These are phyloP conservation scores for Cyberlindnera suaveolens DNA, from an alignment of 805 yeast species.

Conservation along the genomic window DNA sequence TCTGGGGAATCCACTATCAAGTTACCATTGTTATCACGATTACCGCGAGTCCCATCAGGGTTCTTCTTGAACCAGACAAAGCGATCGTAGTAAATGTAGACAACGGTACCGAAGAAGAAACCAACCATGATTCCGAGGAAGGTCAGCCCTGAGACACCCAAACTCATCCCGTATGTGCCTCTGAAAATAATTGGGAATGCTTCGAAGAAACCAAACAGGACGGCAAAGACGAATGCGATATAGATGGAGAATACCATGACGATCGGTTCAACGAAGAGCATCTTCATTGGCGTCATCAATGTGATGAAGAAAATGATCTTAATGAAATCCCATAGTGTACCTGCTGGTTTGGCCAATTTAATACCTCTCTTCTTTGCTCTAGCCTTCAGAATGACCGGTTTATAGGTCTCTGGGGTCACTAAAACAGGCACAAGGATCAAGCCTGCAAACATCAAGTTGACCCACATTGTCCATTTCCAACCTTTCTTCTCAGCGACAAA, in stretches of 20 bases:
- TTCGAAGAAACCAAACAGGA: constrained; percentile 72
- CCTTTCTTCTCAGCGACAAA: constrained; percentile 56
- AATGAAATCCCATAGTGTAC: constrained; percentile 32
- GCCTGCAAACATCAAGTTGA: constrained; percentile 62
- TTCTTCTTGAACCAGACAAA: constrained; percentile 46
- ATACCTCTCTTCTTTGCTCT: constrained; percentile 60
- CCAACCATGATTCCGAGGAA: constrained; percentile 73
- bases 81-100: constrained; percentile 47
- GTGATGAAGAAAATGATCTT: constrained; percentile 43
- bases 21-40: constrained; percentile 43
- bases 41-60: constrained; percentile 57
- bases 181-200: constrained; percentile 71
- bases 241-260: constrained; percentile 64
- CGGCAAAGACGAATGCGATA: constrained; percentile 71
- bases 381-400: constrained; percentile 51
- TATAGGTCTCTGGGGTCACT: constrained; percentile 62
- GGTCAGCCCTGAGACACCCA: constrained; percentile 62
- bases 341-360: constrained; percentile 33
- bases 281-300: constrained; percentile 55
- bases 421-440: constrained; percentile 41
- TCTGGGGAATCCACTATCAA: constrained; percentile 54
- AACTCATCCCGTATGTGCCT: constrained; percentile 52
- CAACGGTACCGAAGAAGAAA: constrained; percentile 45
- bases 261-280: constrained; percentile 71
- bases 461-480: constrained; percentile 72